Percentiles rank a stretch among this genome's conserved stretches.
Conservation (phyloP, 192 early-diverging fungal species). For the Paraglomus occultum region DNA sequence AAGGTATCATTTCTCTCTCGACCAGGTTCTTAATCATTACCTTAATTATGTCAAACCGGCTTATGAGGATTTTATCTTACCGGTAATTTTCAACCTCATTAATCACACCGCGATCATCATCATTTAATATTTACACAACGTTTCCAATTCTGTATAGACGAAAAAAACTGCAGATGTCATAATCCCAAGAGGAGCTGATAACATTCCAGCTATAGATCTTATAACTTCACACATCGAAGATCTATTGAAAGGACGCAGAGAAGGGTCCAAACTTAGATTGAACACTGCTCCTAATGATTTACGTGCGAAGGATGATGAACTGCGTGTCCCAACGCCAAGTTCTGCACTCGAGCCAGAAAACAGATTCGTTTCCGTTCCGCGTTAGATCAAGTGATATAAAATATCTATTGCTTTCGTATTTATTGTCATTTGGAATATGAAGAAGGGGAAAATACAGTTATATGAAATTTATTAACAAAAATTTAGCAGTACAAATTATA, state of each 20-base stretch:
- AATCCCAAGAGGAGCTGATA: conserved; percentile 58
- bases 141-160: conserved; percentile 35
- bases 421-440: no score
- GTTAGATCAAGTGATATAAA: no score
- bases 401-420: no score
- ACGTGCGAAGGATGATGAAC: no score
- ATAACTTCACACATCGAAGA: conserved; percentile 46
- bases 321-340: no score
- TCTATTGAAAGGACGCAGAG: neutral
- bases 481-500: no score
- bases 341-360: no score
- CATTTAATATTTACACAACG: conserved; percentile 10
- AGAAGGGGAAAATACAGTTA: no score
- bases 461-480: no score
- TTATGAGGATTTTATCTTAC: conserved; percentile 82
- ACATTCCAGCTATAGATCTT: conserved; percentile 55
- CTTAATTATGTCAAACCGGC: conserved; percentile 71
- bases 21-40: conserved; percentile 61
- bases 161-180: conserved; percentile 70
- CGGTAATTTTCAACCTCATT: conserved; percentile 36
- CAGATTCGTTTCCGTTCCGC: no score
- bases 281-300: no score
- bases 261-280: neutral
- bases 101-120: no score
- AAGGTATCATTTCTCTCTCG: conserved; percentile 35